Base-by-base conservation (phyloP, 768 basidiomycete genomes). In the Rhizopogon salebrosus region DNA sequence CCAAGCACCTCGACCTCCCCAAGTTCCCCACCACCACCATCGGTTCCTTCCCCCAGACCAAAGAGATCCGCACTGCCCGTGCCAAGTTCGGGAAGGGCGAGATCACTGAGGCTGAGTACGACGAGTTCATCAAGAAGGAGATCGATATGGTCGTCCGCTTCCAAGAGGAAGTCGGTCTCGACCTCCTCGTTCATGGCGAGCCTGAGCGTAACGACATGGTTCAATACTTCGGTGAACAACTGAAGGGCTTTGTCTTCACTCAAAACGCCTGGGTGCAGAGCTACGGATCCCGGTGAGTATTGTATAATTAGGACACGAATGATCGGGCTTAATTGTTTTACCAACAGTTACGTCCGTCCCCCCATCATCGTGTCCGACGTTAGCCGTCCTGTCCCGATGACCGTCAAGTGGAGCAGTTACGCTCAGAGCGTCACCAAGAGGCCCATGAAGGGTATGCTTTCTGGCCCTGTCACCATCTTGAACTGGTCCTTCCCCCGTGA, bases 401-500 rank as follows among this genome's bases (percentile, higher is more conserved):
- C 97, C 64, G 95, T 98, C 67, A 84, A 83, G 70, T 99, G 97
- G 97, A 92, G 89, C 57, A 83, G 84, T 64, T 98, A 95, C 72
- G 97, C 97, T 51, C 97, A 98, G 78, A 93, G 89, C 67, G 67
- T 98, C 65, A 91, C 95, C 62, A 75, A 82, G 68, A 86, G 84
- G 71, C 97, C 95, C 62, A 94, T 99, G 92, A 99, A 99, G 86
- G 95, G 95, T 61, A 98, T 98, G 97, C 80, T 98, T 52, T 95
- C 95, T 52, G 95, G 95, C 58, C 95, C 94, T 18, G 95, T 98
- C 70, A 94, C 93, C 57, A 97, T 99, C 74, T 84, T 98, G 73
- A 98, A 98, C 82, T 99, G 97, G 97, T 98, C 97, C 31, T 99
- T 99, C 95, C 97, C 97, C 66, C 95, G 97, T 72, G 92, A 92